Percentiles rank a stretch among this genome's conserved stretches.
phyloP scores from a whole-genome alignment of 345 rosid genomes.

The Excoecaria cochinchinensis region DNA sequence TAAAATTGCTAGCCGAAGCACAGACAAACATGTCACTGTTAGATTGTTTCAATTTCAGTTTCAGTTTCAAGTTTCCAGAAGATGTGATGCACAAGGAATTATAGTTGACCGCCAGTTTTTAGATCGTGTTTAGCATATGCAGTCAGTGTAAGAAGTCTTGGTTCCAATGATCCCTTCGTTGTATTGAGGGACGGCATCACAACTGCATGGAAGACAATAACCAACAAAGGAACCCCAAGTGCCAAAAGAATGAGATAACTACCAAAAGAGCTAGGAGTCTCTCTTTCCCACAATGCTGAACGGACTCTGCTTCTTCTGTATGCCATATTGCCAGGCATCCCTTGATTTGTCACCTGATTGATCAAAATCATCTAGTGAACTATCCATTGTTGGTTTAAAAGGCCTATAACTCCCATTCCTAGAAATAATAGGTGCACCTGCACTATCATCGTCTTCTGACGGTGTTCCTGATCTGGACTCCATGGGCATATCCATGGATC shows the following conservation, averaged over 20 bases:
- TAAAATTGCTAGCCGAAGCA: neutral
- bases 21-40: neutral
- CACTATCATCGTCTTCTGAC: slow-evolving; percentile 74
- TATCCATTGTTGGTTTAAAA: slow-evolving; percentile 44
- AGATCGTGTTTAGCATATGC: slow-evolving; percentile 4
- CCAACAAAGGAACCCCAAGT: neutral
- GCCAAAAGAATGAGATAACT: slow-evolving; percentile 5
- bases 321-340: slow-evolving; percentile 81
- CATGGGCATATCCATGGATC: slow-evolving; percentile 53
- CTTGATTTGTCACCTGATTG: slow-evolving; percentile 60
- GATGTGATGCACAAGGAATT: slow-evolving; percentile 5
- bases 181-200: slow-evolving; percentile 11
- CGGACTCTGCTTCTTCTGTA: slow-evolving; percentile 35
- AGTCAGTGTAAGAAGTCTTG: slow-evolving; percentile 1
- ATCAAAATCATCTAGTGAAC: slow-evolving; percentile 58
- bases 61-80: slow-evolving; percentile 12
- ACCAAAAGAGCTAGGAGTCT: slow-evolving; percentile 34
- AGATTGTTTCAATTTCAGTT: slow-evolving; percentile 1
- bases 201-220: neutral
- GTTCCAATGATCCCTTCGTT: slow-evolving; percentile 14
- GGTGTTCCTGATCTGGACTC: slow-evolving; percentile 74
- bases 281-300: slow-evolving; percentile 50
- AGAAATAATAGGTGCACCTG: slow-evolving; percentile 37
- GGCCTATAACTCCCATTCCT: slow-evolving; percentile 63
- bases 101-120: neutral